These are phyloP conservation scores for Penicillium corylophilum DNA, from an alignment of 2,329 filamentous ascomycete genomes.

Conservation along the genomic window DNA sequence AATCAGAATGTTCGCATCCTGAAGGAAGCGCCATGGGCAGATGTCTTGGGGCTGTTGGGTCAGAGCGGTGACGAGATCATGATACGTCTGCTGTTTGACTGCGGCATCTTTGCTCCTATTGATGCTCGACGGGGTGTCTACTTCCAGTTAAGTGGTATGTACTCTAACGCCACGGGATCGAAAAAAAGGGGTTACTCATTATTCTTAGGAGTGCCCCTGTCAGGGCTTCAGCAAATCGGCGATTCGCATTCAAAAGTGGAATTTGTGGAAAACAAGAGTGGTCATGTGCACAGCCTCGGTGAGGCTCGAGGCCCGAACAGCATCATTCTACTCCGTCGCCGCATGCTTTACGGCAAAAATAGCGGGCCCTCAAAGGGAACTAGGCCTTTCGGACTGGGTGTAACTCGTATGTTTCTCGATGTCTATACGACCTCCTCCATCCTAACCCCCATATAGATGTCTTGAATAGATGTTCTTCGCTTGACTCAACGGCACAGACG, in stretches of 20 bases:
- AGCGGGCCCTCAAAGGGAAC: conserved; percentile 66
- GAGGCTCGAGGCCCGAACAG: conserved; percentile 45
- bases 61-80: conserved; percentile 73
- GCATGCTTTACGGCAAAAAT: conserved; percentile 82
- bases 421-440: not conserved
- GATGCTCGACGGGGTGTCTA: conserved; percentile 63
- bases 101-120: conserved; percentile 70
- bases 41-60: conserved; percentile 72
- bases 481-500: conserved; percentile 52
- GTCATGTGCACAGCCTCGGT: not conserved
- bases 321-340: conserved; percentile 74
- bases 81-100: conserved; percentile 72
- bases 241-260: conserved; percentile 1
- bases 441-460: conserved; percentile 59
- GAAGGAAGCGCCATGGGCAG: conserved; percentile 71
- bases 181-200: not conserved
- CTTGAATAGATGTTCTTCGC: conserved; percentile 65
- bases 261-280: not conserved
- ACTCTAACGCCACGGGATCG: not conserved
- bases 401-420: conserved; percentile 65
- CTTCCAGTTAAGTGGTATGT: conserved; percentile 73
- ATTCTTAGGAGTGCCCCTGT: conserved; percentile 31
- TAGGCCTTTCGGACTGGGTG: conserved; percentile 72
- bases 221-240: conserved; percentile 27
- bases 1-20: conserved; percentile 71